Evolutionary conservation across 768 basidiomycete genomes (phyloP).

Genomic region (Clitopilus hobsonii): DNA sequence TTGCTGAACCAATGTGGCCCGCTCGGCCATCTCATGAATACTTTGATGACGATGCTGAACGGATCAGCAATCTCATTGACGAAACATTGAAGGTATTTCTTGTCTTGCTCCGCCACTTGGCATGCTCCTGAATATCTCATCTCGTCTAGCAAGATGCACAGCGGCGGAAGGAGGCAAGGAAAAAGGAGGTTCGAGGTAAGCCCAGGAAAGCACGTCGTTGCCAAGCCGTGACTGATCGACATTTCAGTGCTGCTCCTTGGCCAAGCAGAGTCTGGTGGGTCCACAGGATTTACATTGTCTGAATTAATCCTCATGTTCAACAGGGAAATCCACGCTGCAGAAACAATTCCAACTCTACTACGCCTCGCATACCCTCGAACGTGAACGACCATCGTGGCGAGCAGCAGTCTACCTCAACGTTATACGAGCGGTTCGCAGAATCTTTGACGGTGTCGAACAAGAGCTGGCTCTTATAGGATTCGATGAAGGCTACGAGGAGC

Average conservation of each 20-base stretch:
- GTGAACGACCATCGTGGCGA: conserved; percentile 73
- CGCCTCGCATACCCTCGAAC: conserved; percentile 63
- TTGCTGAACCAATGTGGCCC: neutral
- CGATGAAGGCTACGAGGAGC: conserved; percentile 11
- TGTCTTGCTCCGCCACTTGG: neutral
- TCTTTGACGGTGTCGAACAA: conserved; percentile 66
- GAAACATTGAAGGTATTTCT: conserved; percentile 47
- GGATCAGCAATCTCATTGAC: conserved; percentile 48
- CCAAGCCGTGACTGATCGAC: neutral
- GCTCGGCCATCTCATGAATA: neutral
- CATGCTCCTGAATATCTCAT: neutral
- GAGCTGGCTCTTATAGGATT: conserved; percentile 33
- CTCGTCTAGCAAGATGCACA: conserved; percentile 43
- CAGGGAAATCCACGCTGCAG: conserved; percentile 77
- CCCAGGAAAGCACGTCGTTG: neutral
- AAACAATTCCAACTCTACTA: conserved; percentile 85
- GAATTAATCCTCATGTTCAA: neutral
- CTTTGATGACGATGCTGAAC: conserved; percentile 35
- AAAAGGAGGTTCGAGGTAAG: conserved; percentile 47
- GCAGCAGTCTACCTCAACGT: conserved; percentile 82
- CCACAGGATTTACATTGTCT: neutral
- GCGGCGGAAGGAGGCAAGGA: conserved; percentile 37
- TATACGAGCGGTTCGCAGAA: conserved; percentile 71
- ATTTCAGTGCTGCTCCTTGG: conserved; percentile 65
- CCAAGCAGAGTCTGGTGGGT: conserved; percentile 63